A percentile compares a stretch with the other conserved stretches of the same genome.
These are phyloP conservation scores for Candida schatavii DNA, from an alignment of 805 yeast genomes.

Conservation along the genomic window DNA sequence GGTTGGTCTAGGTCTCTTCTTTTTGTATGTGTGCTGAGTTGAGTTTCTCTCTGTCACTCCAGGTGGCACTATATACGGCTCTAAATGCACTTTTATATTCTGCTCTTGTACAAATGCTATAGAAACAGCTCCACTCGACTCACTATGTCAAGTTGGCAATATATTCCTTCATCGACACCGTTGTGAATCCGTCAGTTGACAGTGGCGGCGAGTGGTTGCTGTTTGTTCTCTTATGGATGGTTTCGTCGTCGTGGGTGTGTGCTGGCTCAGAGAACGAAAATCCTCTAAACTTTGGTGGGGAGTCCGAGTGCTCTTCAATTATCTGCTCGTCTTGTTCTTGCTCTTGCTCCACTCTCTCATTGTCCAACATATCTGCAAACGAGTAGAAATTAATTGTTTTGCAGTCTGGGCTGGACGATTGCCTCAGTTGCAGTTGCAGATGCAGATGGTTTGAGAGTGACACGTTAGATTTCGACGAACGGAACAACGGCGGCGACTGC, in stretches of 20 bases:
- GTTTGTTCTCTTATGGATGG: background rate
- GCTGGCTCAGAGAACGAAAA: conserved; percentile 3
- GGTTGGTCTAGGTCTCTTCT: no score
- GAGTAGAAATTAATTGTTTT: conserved; percentile 29
- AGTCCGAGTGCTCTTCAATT: background rate
- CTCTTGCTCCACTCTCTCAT: conserved; percentile 13
- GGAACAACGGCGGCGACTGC: conserved; percentile 1
- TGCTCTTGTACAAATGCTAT: no score
- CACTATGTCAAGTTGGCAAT: conserved; percentile 9
- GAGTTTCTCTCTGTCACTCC: no score
- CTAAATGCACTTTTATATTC: background rate
- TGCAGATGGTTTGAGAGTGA: conserved; percentile 5
- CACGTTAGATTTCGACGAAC: conserved; percentile 3
- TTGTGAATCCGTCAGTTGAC: conserved; percentile 15
- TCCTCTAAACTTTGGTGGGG: conserved; percentile 4
- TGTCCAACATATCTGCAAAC: conserved; percentile 28
- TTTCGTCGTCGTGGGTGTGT: conserved; percentile 4
- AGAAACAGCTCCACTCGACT: no score
- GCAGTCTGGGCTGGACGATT: conserved; percentile 5
- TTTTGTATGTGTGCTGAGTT: no score
- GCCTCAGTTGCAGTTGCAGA: conserved; percentile 8
- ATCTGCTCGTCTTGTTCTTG: conserved; percentile 3
- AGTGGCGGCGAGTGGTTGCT: conserved; percentile 1
- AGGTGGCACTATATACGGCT: background rate
- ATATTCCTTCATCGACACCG: conserved; percentile 21